These are phyloP conservation scores for Cryphonectria parasitica DNA, from an alignment of 2,329 filamentous ascomycete genomes.

Conservation along the genomic window DNA sequence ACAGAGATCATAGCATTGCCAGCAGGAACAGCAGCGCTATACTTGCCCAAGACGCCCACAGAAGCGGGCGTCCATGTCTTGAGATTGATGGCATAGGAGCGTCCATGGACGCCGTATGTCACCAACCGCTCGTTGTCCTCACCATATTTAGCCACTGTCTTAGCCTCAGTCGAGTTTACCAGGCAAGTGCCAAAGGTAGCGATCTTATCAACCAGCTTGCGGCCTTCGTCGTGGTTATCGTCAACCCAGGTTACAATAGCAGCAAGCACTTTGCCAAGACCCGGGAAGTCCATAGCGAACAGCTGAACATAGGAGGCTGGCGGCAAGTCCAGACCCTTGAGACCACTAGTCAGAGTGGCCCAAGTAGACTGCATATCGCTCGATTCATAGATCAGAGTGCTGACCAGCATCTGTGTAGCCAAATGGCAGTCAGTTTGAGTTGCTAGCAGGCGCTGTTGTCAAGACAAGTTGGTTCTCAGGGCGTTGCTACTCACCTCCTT, in stretches of 20 bases:
- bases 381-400: constrained; percentile 15
- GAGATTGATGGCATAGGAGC: no score
- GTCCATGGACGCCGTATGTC: no score
- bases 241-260: constrained; percentile 40
- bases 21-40: no score
- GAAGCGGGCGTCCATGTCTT: no score
- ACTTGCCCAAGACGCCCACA: no score
- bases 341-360: not conserved
- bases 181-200: no score
- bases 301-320: not conserved
- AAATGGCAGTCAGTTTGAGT: no score
- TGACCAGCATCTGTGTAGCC: constrained; percentile 8
- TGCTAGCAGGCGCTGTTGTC: no score
- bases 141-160: no score
- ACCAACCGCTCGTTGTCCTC: no score
- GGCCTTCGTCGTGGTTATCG: constrained; percentile 37
- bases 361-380: constrained; percentile 15
- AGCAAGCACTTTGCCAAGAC: constrained; percentile 9
- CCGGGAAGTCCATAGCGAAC: constrained; percentile 16
- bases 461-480: not conserved
- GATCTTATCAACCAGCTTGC: constrained; percentile 37
- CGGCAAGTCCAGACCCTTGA: not conserved
- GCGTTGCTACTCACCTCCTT: constrained; percentile 16
- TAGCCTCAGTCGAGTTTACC: no score
- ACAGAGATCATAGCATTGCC: no score